Conservation (phyloP, 75 land plant species). For the Sequoia sempervirens region DNA sequence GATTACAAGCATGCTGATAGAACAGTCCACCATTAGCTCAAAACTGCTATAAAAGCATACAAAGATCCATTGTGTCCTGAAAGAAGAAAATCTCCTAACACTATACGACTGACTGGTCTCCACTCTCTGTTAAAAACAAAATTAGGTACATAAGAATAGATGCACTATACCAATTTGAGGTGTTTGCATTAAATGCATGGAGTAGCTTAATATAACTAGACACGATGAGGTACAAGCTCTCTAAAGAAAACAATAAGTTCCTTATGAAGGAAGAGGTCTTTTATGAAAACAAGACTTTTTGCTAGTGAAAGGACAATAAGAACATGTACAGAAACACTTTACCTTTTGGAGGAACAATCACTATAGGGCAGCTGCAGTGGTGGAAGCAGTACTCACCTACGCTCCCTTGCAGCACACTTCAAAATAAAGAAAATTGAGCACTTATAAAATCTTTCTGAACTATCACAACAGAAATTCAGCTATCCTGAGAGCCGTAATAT, state of each 20-base stretch:
- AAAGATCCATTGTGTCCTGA: not conserved
- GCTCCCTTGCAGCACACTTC: slow-evolving; percentile 80
- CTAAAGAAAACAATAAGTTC: not conserved
- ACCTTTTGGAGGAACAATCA: slow-evolving; percentile 90
- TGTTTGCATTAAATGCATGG: not conserved
- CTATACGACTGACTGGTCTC: slow-evolving; percentile 32
- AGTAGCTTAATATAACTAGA: not conserved
- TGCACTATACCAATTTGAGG: not conserved
- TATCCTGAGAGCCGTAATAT: not conserved
- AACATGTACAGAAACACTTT: not conserved
- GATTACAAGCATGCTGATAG: not conserved
- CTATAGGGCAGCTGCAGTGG: slow-evolving; percentile 65
- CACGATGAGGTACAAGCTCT: not conserved
- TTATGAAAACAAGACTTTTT: not conserved
- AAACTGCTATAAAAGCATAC: not conserved
- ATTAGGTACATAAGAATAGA: not conserved
- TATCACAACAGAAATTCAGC: not conserved
- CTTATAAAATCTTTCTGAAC: not conserved
- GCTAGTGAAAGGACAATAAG: not conserved
- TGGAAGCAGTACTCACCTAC: slow-evolving; percentile 80
- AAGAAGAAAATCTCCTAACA: not conserved
- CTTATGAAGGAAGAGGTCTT: not conserved
- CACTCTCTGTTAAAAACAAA: slow-evolving; percentile 32
- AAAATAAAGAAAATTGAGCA: slow-evolving; percentile 3
- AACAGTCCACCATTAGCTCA: not conserved